Percentiles rank a stretch among this genome's conserved stretches.
These are phyloP conservation scores for Pseudevernia furfuracea DNA, from an alignment of 495 filamentous ascomycete genomes.

Conservation along the genomic window DNA sequence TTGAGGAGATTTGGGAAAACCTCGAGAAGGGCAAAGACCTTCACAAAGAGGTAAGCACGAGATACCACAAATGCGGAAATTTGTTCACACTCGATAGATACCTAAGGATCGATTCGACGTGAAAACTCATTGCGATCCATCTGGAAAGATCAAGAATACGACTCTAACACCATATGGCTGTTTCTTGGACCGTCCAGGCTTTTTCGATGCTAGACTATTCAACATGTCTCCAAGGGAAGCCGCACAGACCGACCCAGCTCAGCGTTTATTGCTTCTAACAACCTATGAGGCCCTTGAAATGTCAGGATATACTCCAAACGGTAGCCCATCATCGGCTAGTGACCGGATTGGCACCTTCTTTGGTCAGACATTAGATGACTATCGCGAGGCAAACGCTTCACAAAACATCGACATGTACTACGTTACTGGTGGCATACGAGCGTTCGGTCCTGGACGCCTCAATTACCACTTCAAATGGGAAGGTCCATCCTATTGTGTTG, in stretches of 20 bases:
- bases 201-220: conserved; percentile 35
- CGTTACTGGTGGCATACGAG: conserved; percentile 65
- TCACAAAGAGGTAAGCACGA: conserved; percentile 29
- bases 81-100: conserved; percentile 21
- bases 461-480: conserved; percentile 34
- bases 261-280: conserved; percentile 69
- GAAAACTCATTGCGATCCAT: conserved; percentile 37
- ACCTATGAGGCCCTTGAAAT: conserved; percentile 38
- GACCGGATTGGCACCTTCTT: conserved; percentile 71
- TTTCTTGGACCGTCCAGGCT: conserved; percentile 35
- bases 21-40: conserved; percentile 37
- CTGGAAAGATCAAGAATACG: conserved; percentile 34
- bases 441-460: conserved; percentile 55
- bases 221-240: conserved; percentile 35
- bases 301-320: conserved; percentile 32
- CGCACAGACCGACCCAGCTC: conserved; percentile 75
- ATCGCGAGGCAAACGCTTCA: conserved; percentile 63
- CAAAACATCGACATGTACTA: conserved; percentile 73
- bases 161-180: conserved; percentile 34
- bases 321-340: conserved; percentile 27
- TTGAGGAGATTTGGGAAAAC: conserved; percentile 37
- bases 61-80: accelerated
- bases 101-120: conserved; percentile 40
- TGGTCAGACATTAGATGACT: conserved; percentile 72
- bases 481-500: conserved; percentile 63